Evolutionary conservation across 106 monocot species (phyloP).

Genomic region (Vanilla planifolia): DNA sequence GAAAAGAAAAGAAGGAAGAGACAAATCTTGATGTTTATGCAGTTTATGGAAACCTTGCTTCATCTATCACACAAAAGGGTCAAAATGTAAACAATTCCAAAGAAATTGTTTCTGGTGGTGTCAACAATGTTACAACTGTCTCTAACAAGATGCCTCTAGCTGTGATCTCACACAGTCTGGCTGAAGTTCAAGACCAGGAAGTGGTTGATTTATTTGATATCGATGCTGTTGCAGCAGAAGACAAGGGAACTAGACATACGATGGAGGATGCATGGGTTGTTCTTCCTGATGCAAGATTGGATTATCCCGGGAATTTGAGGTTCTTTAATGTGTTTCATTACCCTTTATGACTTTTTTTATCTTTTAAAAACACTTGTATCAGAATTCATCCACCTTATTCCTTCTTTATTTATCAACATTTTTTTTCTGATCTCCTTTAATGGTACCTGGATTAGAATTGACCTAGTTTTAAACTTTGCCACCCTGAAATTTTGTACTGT

Average conservation of each 20-base stretch:
- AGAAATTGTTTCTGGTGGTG: background rate
- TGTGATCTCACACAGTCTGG: constrained; percentile 5
- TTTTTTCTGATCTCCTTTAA: too few species aligned
- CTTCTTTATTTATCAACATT: background rate
- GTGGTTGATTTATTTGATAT: constrained; percentile 18
- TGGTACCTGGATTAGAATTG: too few species aligned
- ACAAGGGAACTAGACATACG: constrained; percentile 74
- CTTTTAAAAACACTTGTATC: background rate
- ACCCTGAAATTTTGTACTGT: too few species aligned
- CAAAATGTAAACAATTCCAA: constrained; percentile 9
- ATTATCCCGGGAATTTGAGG: constrained; percentile 67
- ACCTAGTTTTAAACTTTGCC: too few species aligned
- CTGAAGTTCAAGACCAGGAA: constrained; percentile 6
- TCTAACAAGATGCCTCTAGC: constrained; percentile 5
- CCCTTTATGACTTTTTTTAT: background rate
- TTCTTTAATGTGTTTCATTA: constrained; percentile 12
- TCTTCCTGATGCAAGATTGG: constrained; percentile 58
- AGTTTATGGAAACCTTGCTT: background rate
- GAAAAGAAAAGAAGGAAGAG: constrained; percentile 1
- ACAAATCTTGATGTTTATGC: constrained; percentile 4
- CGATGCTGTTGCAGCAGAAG: constrained; percentile 83
- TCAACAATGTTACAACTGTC: background rate
- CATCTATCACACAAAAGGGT: constrained; percentile 8
- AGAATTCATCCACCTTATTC: background rate
- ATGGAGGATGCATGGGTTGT: constrained; percentile 93